These are phyloP conservation scores for Puccinia brachypodii DNA, from an alignment of 1,284 basidiomycete species.

Conservation along the genomic window DNA sequence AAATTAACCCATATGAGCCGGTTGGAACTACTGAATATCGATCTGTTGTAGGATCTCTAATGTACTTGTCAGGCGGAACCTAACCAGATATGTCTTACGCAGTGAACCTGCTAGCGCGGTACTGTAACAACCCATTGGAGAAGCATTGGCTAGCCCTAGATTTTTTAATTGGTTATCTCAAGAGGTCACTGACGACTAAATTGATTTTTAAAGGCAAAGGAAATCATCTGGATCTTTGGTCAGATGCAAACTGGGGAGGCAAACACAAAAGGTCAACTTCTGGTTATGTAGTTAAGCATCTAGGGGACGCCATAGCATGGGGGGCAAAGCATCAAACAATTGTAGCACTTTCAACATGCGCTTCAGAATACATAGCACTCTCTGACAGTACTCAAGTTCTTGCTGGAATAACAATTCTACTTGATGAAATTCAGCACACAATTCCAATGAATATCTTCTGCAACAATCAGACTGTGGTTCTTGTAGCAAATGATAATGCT, in stretches of 20 bases:
- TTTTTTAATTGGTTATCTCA: neutral
- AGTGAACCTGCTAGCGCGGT: constrained; percentile 2
- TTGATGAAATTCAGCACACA: neutral
- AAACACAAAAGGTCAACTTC: neutral
- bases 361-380: neutral
- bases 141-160: neutral
- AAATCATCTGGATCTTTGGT: neutral
- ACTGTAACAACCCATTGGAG: neutral
- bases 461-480: neutral
- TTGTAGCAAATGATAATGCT: constrained; percentile 3
- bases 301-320: neutral
- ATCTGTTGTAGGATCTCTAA: neutral
- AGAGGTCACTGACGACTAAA: neutral
- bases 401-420: neutral
- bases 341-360: neutral
- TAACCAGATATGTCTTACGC: neutral
- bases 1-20: neutral
- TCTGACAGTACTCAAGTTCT: neutral
- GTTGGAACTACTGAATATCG: neutral
- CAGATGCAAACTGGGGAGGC: constrained; percentile 17
- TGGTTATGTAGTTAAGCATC: neutral
- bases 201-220: neutral
- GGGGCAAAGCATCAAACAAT: neutral
- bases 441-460: neutral
- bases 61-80: neutral